Base-by-base conservation (phyloP, 257 asterid genomes). In the Cynanchum wilfordii region DNA sequence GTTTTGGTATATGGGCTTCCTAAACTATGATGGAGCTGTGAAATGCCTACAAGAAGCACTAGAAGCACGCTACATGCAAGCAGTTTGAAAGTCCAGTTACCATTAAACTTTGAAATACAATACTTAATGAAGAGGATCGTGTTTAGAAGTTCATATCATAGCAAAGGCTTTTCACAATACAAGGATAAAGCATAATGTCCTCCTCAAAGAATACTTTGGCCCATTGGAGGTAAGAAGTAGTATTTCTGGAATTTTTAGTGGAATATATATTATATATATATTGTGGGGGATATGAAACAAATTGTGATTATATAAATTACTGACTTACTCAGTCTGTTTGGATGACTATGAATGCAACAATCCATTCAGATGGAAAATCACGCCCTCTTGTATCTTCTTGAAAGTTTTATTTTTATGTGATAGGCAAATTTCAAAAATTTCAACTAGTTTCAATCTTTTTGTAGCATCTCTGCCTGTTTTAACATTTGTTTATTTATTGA, bases 1-100 rank as follows among this genome's bases (percentile, higher is more conserved):
- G 78, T 95, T 92, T 85, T 95, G 98, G 98, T 95, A 84, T 85
- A 90, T 95, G 98, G 99, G 98, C 73, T 95, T 95, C 58, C 74
- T 95, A 68, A 73, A 82, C 88, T 95, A 95, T 59, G 91, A 89
- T 4, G 86, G 87, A 75, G 98, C 97, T 15, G 97, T 90, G 72
- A 87, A 85, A 66, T 72, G 70, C 82, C 78, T 95, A 47, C 91
- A 78, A 70, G 93, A 76, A 75, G 86, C 87, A 38, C 66, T 71
- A 67, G 72, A 67, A 58, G 40, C 67, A 4, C 69, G 63, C 67
- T 66, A 58, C 49, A 40, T 64, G 5, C 73, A 56, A 79, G 47
- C 80, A 44, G 80, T 72, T 27, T 79, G 79, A 79, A 56, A 64
- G 16, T 30, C 30, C 72, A 42, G 4, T 36, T 22, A 17, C 25